These are phyloP conservation scores for Candida silvicultrix DNA, from an alignment of 805 yeast species.

Conservation along the genomic window DNA sequence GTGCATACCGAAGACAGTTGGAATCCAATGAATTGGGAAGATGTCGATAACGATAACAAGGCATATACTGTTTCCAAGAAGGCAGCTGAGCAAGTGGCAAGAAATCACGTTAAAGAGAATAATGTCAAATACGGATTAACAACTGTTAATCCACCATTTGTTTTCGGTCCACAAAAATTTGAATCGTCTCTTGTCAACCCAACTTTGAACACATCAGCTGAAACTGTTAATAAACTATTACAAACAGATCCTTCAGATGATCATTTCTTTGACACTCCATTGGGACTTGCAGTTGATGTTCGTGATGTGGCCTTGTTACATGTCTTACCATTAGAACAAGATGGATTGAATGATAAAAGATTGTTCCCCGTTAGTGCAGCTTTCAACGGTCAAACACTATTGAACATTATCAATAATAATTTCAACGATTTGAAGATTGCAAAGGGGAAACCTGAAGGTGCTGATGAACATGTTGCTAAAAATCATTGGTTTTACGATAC, in stretches of 20 bases:
- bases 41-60: conserved; percentile 25
- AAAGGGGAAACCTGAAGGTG: conserved; percentile 29
- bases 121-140: conserved; percentile 30
- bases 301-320: conserved; percentile 44
- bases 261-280: conserved; percentile 14
- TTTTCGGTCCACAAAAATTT: conserved; percentile 49
- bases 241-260: conserved; percentile 24
- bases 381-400: conserved; percentile 18
- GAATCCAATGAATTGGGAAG: conserved; percentile 44
- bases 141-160: conserved; percentile 43
- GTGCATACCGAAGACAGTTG: conserved; percentile 35
- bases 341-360: conserved; percentile 21
- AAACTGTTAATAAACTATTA: conserved; percentile 20
- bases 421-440: conserved; percentile 40
- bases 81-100: conserved; percentile 50
- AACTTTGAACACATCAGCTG: conserved; percentile 30
- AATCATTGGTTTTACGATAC: conserved; percentile 10
- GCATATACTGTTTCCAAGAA: conserved; percentile 51
- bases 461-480: conserved; percentile 10
- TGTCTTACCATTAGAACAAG: conserved; percentile 27
- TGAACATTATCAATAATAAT: conserved; percentile 22
- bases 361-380: conserved; percentile 22
- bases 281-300: conserved; percentile 29
- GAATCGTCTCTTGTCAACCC: conserved; percentile 31
- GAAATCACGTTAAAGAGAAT: conserved; percentile 35